phyloP scores from a whole-genome alignment of 768 basidiomycete genomes.

The Lactarius trivialis region DNA sequence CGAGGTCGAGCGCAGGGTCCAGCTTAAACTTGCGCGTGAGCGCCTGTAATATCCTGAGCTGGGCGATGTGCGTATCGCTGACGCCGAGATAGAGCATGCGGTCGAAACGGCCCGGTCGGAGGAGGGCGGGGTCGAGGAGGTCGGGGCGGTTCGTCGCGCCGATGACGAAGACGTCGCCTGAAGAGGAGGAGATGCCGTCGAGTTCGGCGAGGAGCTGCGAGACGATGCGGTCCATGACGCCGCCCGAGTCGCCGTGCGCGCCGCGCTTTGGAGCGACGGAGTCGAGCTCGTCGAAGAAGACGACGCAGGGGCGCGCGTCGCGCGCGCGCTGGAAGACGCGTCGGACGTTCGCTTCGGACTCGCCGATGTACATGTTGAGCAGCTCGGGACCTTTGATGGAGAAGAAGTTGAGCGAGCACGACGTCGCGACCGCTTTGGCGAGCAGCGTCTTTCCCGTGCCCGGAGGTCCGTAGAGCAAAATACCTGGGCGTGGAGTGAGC shows the following conservation, averaged over 20 bases:
- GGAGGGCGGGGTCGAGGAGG: slow-evolving; percentile 78
- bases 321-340: slow-evolving; percentile 85
- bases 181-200: slow-evolving; percentile 75
- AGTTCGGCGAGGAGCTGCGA: slow-evolving; percentile 91
- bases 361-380: slow-evolving; percentile 97
- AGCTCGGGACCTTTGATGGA: slow-evolving; percentile 96
- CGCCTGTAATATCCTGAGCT: slow-evolving; percentile 81
- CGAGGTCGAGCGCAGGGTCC: slow-evolving; percentile 58
- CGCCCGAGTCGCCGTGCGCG: slow-evolving; percentile 92
- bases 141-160: slow-evolving; percentile 96
- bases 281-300: slow-evolving; percentile 96
- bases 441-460: slow-evolving; percentile 94
- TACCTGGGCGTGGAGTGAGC: slow-evolving; percentile 41
- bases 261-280: slow-evolving; percentile 92
- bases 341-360: slow-evolving; percentile 96
- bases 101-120: slow-evolving; percentile 92
- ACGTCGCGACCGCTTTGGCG: slow-evolving; percentile 94
- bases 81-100: slow-evolving; percentile 94
- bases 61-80: slow-evolving; percentile 79
- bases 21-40: slow-evolving; percentile 90
- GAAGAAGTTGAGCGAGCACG: slow-evolving; percentile 92
- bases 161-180: slow-evolving; percentile 79
- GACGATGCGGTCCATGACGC: slow-evolving; percentile 97
- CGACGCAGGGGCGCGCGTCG: slow-evolving; percentile 89
- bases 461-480: slow-evolving; percentile 90